phyloP scores from a whole-genome alignment of 1,284 basidiomycete genomes.

The Ustilago shanxiensis region DNA sequence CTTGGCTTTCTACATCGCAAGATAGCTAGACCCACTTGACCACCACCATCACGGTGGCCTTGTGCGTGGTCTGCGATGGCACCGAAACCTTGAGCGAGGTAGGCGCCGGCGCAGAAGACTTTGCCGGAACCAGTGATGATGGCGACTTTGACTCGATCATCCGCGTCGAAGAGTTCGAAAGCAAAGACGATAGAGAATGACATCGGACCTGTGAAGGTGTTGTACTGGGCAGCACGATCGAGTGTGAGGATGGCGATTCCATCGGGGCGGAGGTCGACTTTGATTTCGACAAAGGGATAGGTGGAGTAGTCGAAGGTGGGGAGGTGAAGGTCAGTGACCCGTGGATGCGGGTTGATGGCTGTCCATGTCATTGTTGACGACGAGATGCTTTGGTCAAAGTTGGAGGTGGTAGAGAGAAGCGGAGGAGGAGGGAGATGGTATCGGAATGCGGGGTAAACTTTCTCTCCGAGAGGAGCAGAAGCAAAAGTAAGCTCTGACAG shows the following conservation, averaged over 20 bases:
- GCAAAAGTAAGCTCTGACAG: background rate
- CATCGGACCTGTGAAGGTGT: conserved; percentile 57
- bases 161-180: conserved; percentile 60
- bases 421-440: background rate
- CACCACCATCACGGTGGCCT: conserved; percentile 57
- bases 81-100: conserved; percentile 54
- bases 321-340: conserved; percentile 38
- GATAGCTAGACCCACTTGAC: conserved; percentile 46
- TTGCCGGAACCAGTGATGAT: conserved; percentile 57
- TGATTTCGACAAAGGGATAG: conserved; percentile 43
- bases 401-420: background rate
- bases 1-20: conserved; percentile 53
- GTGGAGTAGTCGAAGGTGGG: conserved; percentile 37
- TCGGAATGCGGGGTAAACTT: background rate
- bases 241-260: conserved; percentile 47
- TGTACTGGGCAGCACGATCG: conserved; percentile 37
- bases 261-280: conserved; percentile 21
- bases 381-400: background rate
- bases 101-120: conserved; percentile 60
- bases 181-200: conserved; percentile 52
- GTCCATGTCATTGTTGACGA: conserved; percentile 15
- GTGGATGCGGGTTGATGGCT: conserved; percentile 50
- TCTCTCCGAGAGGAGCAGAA: background rate
- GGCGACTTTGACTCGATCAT: conserved; percentile 54
- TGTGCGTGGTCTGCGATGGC: conserved; percentile 39